Percentiles rank a stretch among this genome's conserved stretches.
Conservation (phyloP, 2,329 filamentous ascomycete genomes). For the Scedosporium apiospermum region DNA sequence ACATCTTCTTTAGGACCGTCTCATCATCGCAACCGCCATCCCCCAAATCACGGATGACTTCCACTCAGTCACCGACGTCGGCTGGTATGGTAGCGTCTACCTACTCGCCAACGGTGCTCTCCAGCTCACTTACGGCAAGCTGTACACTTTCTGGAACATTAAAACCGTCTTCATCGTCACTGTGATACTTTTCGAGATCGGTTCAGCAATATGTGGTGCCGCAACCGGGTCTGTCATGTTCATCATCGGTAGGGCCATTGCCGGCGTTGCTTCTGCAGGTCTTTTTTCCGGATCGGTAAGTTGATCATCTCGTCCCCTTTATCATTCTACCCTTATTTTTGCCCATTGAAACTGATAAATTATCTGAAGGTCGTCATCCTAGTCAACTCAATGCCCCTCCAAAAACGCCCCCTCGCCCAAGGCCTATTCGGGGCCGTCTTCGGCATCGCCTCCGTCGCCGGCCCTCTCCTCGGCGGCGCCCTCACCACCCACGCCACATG, state of each 20-base stretch:
- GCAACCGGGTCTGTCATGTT: constrained; percentile 23
- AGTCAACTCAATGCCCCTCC: constrained; percentile 23
- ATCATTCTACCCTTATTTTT: no score
- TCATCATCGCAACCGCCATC: constrained; percentile 24
- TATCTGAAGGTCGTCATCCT: constrained; percentile 13
- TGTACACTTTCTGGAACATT: constrained; percentile 18
- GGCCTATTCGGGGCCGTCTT: constrained; percentile 28
- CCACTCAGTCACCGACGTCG: constrained; percentile 17
- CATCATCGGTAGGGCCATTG: constrained; percentile 27
- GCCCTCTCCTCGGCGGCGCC: constrained; percentile 18
- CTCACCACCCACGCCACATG: constrained; percentile 17
- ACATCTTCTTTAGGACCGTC: constrained; percentile 19
- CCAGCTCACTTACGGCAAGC: constrained; percentile 20
- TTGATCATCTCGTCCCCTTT: background rate
- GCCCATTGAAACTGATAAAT: background rate
- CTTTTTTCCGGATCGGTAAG: constrained; percentile 21
- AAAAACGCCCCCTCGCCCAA: constrained; percentile 21
- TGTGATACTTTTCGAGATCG: constrained; percentile 16
- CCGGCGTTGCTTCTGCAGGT: constrained; percentile 25
- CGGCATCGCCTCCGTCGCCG: constrained; percentile 24
- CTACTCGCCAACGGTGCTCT: constrained; percentile 19
- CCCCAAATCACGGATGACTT: constrained; percentile 20
- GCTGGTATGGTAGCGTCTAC: constrained; percentile 21
- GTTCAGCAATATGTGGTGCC: constrained; percentile 20
- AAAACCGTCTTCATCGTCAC: constrained; percentile 13